A percentile compares a stretch with the other conserved stretches of the same genome.
Conservation (phyloP, 768 basidiomycete genomes). For the Boletus bicolor region DNA sequence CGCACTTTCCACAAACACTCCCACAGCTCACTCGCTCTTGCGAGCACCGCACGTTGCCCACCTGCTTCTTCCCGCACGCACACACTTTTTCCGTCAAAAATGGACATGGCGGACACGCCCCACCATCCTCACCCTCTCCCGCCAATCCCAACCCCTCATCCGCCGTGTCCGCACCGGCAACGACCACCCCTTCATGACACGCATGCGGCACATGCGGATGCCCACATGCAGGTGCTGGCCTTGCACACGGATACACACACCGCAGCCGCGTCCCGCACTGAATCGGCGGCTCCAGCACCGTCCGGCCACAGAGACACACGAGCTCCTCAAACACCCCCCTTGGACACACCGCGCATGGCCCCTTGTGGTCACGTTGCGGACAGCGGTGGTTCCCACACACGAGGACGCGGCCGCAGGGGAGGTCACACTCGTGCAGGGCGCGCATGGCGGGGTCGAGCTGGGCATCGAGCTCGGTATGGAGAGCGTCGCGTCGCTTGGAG, state of each 20-base stretch:
- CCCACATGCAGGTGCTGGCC: slow-evolving; percentile 70
- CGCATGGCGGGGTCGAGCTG: slow-evolving; percentile 51
- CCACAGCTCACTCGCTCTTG: slow-evolving; percentile 82
- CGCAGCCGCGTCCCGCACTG: slow-evolving; percentile 78
- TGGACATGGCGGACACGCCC: slow-evolving; percentile 80
- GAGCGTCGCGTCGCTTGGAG: slow-evolving; percentile 37
- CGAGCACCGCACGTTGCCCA: slow-evolving; percentile 82
- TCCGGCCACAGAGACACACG: slow-evolving; percentile 81
- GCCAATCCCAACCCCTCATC: slow-evolving; percentile 22
- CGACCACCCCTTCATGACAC: slow-evolving; percentile 70
- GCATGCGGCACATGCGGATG: slow-evolving; percentile 74
- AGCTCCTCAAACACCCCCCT: slow-evolving; percentile 92
- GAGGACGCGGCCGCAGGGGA: slow-evolving; percentile 71
- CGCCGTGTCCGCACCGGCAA: slow-evolving; percentile 25
- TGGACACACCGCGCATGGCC: slow-evolving; percentile 78
- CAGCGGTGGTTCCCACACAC: slow-evolving; percentile 79
- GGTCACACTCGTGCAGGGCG: slow-evolving; percentile 80
- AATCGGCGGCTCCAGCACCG: slow-evolving; percentile 83
- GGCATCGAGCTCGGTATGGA: slow-evolving; percentile 2
- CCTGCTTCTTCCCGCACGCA: slow-evolving; percentile 82
- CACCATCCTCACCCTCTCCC: background rate
- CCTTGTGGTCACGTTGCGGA: slow-evolving; percentile 76
- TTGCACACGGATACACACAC: slow-evolving; percentile 79
- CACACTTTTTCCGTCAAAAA: slow-evolving; percentile 76
- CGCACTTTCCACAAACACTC: slow-evolving; percentile 70